Base-by-base conservation (phyloP, 148 eudicot species). In the Tetragonia tetragonoides region DNA sequence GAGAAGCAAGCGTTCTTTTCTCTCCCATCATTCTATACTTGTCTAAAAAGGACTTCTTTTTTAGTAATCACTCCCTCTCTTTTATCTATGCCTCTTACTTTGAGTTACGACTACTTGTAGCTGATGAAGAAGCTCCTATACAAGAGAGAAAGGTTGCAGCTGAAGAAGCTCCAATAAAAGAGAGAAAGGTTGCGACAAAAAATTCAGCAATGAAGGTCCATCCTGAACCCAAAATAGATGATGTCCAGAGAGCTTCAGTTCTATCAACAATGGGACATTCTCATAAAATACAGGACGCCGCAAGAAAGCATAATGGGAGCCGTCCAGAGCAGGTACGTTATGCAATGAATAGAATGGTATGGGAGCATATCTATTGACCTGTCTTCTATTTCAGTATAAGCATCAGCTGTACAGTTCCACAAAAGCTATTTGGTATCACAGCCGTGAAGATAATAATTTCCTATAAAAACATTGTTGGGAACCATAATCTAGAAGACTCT, bases 291-390 rank as follows among this genome's bases (percentile, higher is more conserved):
- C 72, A 51, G 41, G 74, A 79, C 72, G 66, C 81, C 44, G 76
- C 76, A 67, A 79, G 49, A 18, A 68, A 70, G 21, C 21, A 66
- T 38, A 47, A 56, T 6, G 71, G 66, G 57, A 77, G 79, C 37
- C 78, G 61, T 61, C 42, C 72, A 46, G 74, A 84, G 10, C 72
- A 85, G 87, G 92, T 84, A 75, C 12, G 54, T 81, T 60, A 28
- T 79, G 17, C 17, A 18, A 11, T 62, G 34, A n/a, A n/a, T 28
- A 28, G 34, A 28, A 28, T 28, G 34, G 34, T 28, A 28, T 28
- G 34, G 34, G 34, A 28, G 34, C 34, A 28, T 28, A 28, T 28
- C 34, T 28, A 28, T 28, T 28, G 34, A n/a, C 37, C 6, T n/a
- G n/a, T 62, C 10, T 24, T 5, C 3, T 7, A 62, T 62, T 62